Evolutionary conservation across 1,284 basidiomycete species (phyloP).

Genomic region (Leccinum subrobustum): DNA sequence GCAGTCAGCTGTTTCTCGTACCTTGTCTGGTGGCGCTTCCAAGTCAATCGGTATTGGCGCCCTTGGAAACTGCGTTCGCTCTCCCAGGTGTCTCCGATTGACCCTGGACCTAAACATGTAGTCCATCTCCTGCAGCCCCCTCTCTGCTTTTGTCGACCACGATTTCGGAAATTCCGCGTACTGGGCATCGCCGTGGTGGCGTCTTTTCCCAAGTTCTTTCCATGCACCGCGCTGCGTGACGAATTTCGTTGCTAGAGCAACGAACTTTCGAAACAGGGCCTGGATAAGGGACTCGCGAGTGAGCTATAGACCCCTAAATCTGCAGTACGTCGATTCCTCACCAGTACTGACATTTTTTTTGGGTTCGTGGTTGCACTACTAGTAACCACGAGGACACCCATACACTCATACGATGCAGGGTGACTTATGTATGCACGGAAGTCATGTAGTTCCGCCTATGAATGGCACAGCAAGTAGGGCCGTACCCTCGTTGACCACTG

Average conservation of each 20-base stretch:
- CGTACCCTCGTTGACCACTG: slow-evolving; percentile 21
- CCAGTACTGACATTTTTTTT: slow-evolving; percentile 30
- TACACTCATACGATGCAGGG: slow-evolving; percentile 11
- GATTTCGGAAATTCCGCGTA: slow-evolving; percentile 25
- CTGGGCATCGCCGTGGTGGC: slow-evolving; percentile 15
- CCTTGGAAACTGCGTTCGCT: slow-evolving; percentile 8
- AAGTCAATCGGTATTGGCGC: slow-evolving; percentile 6
- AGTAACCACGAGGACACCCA: slow-evolving; percentile 26
- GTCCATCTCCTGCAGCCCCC: slow-evolving; percentile 29
- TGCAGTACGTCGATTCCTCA: slow-evolving; percentile 21
- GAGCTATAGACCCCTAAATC: slow-evolving; percentile 14
- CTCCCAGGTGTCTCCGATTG: slow-evolving; percentile 10
- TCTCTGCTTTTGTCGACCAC: slow-evolving; percentile 30
- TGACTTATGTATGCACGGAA: slow-evolving; percentile 28
- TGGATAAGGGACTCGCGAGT: slow-evolving; percentile 14
- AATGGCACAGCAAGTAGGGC: slow-evolving; percentile 23
- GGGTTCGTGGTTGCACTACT: slow-evolving; percentile 19
- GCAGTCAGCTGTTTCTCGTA: slow-evolving; percentile 6
- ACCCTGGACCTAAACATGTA: slow-evolving; percentile 14
- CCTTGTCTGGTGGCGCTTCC: slow-evolving; percentile 18
- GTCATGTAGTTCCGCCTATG: slow-evolving; percentile 9
- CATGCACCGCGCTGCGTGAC: slow-evolving; percentile 21
- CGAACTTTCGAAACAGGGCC: slow-evolving; percentile 25
- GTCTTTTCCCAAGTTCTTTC: slow-evolving; percentile 16
- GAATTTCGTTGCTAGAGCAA: slow-evolving; percentile 26